These are phyloP conservation scores for Waitea zeae DNA, from an alignment of 1,284 basidiomycete species.

Conservation along the genomic window DNA sequence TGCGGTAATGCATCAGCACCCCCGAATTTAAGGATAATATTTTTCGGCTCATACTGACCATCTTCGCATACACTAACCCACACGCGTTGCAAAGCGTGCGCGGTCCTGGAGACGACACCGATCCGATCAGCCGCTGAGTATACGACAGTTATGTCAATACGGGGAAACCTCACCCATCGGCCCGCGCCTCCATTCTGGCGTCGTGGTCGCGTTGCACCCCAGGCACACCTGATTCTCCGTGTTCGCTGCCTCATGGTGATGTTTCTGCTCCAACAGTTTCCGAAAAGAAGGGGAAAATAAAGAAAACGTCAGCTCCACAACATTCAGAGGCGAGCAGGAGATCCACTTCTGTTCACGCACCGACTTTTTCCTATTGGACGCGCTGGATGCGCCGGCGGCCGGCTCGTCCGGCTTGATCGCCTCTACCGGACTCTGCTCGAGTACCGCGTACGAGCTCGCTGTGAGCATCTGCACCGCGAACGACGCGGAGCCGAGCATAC, in stretches of 20 bases:
- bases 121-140: conserved; percentile 6
- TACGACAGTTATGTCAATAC: conserved; percentile 5
- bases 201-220: conserved; percentile 67
- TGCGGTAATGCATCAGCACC: conserved; percentile 1
- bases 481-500: conserved; percentile 29
- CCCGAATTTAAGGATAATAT: conserved; percentile 1
- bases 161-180: conserved; percentile 40
- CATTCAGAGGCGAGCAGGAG: no score
- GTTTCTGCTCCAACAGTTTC: no score
- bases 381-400: no score
- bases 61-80: conserved; percentile 62
- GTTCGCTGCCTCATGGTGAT: conserved; percentile 16
- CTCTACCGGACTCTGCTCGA: no score
- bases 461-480: conserved; percentile 35
- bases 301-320: no score
- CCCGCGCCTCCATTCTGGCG: conserved; percentile 68
- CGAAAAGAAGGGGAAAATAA: no score
- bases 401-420: conserved; percentile 4
- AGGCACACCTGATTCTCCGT: conserved; percentile 53
- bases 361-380: no score
- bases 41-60: conserved; percentile 22
- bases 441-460: conserved; percentile 14
- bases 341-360: no score
- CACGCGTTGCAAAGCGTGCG: conserved; percentile 63
- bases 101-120: conserved; percentile 28